A percentile compares a stretch with the other conserved stretches of the same genome.
phyloP scores from a whole-genome alignment of 345 rosid genomes.

The Citrus inodora region DNA sequence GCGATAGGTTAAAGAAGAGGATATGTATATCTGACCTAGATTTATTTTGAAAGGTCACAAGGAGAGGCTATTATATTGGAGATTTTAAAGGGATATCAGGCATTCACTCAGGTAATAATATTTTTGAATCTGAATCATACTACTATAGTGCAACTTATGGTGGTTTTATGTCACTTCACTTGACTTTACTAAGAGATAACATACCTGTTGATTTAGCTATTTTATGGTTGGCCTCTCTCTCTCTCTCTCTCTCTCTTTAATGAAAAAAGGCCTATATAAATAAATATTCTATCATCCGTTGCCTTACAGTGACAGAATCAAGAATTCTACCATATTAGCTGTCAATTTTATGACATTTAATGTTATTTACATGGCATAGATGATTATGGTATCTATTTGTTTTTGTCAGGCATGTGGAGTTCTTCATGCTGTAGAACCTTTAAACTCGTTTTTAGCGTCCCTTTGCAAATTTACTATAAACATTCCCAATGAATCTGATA shows the following conservation, averaged over 20 bases:
- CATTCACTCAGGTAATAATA: slow-evolving; percentile 87
- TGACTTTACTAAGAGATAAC: background rate
- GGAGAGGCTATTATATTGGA: slow-evolving; percentile 98
- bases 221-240: background rate
- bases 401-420: slow-evolving; percentile 91
- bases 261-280: background rate
- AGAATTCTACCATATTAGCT: background rate
- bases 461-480: slow-evolving; percentile 90
- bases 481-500: slow-evolving; percentile 76
- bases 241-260: background rate
- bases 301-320: background rate
- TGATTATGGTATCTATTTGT: slow-evolving; percentile 18
- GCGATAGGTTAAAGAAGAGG: background rate
- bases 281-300: background rate
- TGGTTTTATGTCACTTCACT: background rate
- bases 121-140: background rate
- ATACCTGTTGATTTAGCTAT: background rate
- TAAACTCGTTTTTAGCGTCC: slow-evolving; percentile 93
- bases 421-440: slow-evolving; percentile 92
- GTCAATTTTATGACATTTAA: background rate
- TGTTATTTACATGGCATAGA: slow-evolving; percentile 4
- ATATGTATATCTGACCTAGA: slow-evolving; percentile 29
- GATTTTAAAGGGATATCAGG: slow-evolving; percentile 95
- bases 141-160: background rate
- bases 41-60: slow-evolving; percentile 74